Percentiles rank a stretch among this genome's conserved stretches.
These are phyloP conservation scores for Stemphylium lycopersici DNA, from an alignment of 2,329 filamentous ascomycete species.

Conservation along the genomic window DNA sequence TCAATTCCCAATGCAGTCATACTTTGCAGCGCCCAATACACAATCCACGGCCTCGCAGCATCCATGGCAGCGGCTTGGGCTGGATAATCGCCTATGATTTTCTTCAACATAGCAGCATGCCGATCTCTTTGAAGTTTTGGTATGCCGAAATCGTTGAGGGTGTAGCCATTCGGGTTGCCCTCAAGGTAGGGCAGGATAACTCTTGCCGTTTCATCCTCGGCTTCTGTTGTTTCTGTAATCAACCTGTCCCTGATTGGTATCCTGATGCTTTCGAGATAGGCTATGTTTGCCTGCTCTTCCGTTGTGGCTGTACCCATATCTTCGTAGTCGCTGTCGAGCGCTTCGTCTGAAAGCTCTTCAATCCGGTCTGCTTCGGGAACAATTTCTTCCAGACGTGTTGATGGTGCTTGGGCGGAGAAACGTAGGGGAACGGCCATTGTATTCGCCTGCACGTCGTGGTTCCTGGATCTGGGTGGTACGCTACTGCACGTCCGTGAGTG, in stretches of 20 bases:
- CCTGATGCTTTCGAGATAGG: conserved; percentile 38
- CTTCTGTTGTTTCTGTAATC: conserved; percentile 68
- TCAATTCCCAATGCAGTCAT: conserved; percentile 80
- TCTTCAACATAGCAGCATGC: conserved; percentile 67
- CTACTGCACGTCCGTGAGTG: conserved; percentile 26
- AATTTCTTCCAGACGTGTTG: conserved; percentile 37
- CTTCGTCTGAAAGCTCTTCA: conserved; percentile 45
- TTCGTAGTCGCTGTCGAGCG: conserved; percentile 43
- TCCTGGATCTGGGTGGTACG: conserved; percentile 7
- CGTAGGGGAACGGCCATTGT: conserved; percentile 37
- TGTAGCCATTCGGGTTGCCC: conserved; percentile 57
- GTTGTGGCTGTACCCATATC: conserved; percentile 40
- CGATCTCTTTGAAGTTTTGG: conserved; percentile 71
- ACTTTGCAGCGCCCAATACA: conserved; percentile 88
- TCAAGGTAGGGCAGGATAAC: conserved; percentile 72
- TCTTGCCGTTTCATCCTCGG: conserved; percentile 72
- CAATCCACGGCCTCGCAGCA: conserved; percentile 88
- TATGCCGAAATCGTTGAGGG: conserved; percentile 73
- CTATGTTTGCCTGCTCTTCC: conserved; percentile 38
- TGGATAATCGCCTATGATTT: conserved; percentile 66
- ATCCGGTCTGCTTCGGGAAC: conserved; percentile 33
- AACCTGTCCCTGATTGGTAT: conserved; percentile 70
- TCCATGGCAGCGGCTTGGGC: conserved; percentile 75
- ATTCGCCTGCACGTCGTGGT: conserved; percentile 11
- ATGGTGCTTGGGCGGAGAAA: conserved; percentile 25